Evolutionary conservation across 768 basidiomycete genomes (phyloP).

Genomic region (Exidia glandulosa): DNA sequence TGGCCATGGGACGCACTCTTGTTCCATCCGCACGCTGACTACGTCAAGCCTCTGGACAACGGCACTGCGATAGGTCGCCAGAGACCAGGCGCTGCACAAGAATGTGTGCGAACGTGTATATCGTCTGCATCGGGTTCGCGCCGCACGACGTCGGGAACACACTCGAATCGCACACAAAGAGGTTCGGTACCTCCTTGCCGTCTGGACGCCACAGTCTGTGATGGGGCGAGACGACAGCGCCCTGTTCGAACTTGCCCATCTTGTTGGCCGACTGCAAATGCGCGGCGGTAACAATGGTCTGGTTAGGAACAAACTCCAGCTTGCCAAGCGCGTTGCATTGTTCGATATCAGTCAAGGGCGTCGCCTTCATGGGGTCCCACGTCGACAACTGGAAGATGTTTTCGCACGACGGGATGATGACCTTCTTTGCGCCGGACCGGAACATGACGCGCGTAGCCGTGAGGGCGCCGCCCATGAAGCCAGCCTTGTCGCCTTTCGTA

Average conservation of each 20-base stretch:
- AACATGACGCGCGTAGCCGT: not conserved
- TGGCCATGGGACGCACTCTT: too few relatives aligned
- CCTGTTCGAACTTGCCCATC: not conserved
- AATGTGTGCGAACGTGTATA: not conserved
- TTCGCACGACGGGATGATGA: not conserved
- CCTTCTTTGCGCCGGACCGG: not conserved
- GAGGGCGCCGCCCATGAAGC: not conserved
- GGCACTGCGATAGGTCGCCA: too few relatives aligned
- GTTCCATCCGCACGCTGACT: too few relatives aligned
- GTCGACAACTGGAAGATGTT: not conserved
- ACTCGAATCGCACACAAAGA: not conserved
- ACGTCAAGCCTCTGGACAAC: too few relatives aligned
- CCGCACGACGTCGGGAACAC: not conserved
- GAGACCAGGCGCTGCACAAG: not conserved
- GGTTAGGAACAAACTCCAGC: not conserved
- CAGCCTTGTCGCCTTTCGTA: not conserved
- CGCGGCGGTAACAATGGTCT: not conserved
- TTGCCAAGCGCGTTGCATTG: not conserved
- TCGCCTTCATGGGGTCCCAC: not conserved
- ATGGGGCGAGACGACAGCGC: not conserved
- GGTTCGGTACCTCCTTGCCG: not conserved
- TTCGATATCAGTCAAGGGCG: not conserved
- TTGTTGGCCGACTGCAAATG: not conserved
- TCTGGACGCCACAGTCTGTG: not conserved
- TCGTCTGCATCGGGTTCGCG: not conserved